Percentiles rank a stretch among this genome's conserved stretches.
phyloP scores from a whole-genome alignment of 768 basidiomycete genomes.

The Suillus sp. region DNA sequence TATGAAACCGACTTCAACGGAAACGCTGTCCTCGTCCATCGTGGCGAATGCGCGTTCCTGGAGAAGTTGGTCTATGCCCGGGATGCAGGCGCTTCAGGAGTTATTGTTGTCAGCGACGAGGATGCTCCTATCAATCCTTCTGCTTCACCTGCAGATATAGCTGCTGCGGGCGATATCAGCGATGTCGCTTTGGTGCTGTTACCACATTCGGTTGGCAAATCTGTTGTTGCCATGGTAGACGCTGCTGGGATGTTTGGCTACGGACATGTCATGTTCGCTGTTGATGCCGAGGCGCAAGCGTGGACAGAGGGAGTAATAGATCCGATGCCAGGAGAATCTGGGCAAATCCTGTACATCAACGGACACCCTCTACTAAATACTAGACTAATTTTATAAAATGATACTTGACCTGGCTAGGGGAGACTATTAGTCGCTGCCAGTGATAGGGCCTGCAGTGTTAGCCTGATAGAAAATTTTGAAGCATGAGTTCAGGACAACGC shows the following conservation, averaged over 20 bases:
- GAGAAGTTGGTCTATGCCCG: slow-evolving; percentile 76
- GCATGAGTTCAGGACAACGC: neutral
- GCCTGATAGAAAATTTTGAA: neutral
- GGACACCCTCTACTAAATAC: slow-evolving; percentile 78
- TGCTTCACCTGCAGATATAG: slow-evolving; percentile 56
- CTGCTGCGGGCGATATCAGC: slow-evolving; percentile 56
- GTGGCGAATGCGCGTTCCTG: slow-evolving; percentile 88
- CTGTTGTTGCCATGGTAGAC: slow-evolving; percentile 58
- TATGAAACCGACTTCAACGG: slow-evolving; percentile 51
- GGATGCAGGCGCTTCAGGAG: slow-evolving; percentile 71
- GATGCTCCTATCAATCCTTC: slow-evolving; percentile 67
- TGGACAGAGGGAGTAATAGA: slow-evolving; percentile 17
- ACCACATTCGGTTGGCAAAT: slow-evolving; percentile 50
- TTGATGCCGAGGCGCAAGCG: slow-evolving; percentile 43
- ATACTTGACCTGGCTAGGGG: neutral
- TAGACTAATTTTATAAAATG: slow-evolving; percentile 57
- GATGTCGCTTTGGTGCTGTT: slow-evolving; percentile 64
- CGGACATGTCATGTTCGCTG: slow-evolving; percentile 52
- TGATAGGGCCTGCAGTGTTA: neutral
- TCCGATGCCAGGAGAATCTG: slow-evolving; percentile 35
- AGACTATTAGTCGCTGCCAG: neutral
- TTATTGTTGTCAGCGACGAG: slow-evolving; percentile 72
- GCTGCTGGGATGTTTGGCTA: slow-evolving; percentile 46
- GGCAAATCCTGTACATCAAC: slow-evolving; percentile 71
- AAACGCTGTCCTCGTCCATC: slow-evolving; percentile 60